phyloP scores from a whole-genome alignment of 768 basidiomycete species.

The Lentinula sp. region DNA sequence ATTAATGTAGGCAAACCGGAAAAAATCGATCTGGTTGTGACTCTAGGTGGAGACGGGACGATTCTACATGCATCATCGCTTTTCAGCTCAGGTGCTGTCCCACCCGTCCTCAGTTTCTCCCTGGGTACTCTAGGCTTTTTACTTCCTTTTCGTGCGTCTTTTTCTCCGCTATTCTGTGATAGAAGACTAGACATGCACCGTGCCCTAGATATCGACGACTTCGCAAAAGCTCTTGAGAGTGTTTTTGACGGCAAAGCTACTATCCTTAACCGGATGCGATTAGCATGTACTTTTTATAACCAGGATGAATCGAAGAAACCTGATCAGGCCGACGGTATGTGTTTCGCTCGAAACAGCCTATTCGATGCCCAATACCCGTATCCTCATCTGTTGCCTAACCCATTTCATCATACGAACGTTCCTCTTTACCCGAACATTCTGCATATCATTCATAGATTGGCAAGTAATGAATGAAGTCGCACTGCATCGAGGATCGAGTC shows the following conservation, averaged over 20 bases:
- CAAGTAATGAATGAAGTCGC: slow-evolving; percentile 98
- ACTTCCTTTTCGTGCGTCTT: slow-evolving; percentile 83
- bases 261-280: slow-evolving; percentile 83
- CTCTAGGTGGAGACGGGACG: slow-evolving; percentile 92
- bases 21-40: slow-evolving; percentile 81
- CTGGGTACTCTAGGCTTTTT: slow-evolving; percentile 94
- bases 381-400: slow-evolving; percentile 3
- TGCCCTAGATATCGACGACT: slow-evolving; percentile 77
- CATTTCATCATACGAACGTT: neutral
- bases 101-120: slow-evolving; percentile 86
- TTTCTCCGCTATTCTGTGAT: neutral
- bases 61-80: slow-evolving; percentile 90
- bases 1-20: slow-evolving; percentile 40
- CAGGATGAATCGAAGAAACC: slow-evolving; percentile 50
- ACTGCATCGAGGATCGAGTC: slow-evolving; percentile 85
- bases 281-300: slow-evolving; percentile 76
- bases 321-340: slow-evolving; percentile 51
- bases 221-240: slow-evolving; percentile 71
- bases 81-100: slow-evolving; percentile 86
- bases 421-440: neutral
- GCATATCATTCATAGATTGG: slow-evolving; percentile 49
- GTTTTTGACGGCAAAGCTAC: slow-evolving; percentile 78
- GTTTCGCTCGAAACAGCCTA: neutral
- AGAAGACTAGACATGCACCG: neutral
- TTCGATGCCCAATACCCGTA: neutral